Evolutionary conservation across 2,329 filamentous ascomycete species (phyloP).

Genomic region (Colletotrichum australisinense): DNA sequence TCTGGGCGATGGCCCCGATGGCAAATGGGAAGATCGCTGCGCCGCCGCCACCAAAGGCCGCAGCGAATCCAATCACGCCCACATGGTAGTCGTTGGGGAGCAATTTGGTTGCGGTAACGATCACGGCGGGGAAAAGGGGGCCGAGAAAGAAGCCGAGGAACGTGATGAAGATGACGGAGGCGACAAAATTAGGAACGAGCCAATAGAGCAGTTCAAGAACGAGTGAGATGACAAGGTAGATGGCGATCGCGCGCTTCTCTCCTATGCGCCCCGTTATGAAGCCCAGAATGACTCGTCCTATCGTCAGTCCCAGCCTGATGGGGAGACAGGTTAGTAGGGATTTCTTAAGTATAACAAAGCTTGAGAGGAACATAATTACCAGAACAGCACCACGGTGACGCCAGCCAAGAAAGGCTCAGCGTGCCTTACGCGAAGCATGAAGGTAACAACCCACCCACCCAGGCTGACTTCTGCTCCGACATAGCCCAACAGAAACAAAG

Average conservation of each 20-base stretch:
- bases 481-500: slow-evolving; percentile 81
- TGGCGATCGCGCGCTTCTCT: slow-evolving; percentile 73
- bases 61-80: slow-evolving; percentile 82
- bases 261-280: slow-evolving; percentile 81
- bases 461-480: slow-evolving; percentile 82
- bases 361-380: slow-evolving; percentile 53
- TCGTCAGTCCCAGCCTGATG: slow-evolving; percentile 73
- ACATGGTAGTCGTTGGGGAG: slow-evolving; percentile 81
- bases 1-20: slow-evolving; percentile 74
- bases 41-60: slow-evolving; percentile 80
- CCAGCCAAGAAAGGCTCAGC: slow-evolving; percentile 78
- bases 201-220: slow-evolving; percentile 80
- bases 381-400: slow-evolving; percentile 83
- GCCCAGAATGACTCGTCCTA: slow-evolving; percentile 78
- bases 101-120: slow-evolving; percentile 80
- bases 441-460: slow-evolving; percentile 84
- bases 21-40: slow-evolving; percentile 75
- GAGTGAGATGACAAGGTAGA: slow-evolving; percentile 74
- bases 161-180: slow-evolving; percentile 77
- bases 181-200: slow-evolving; percentile 82
- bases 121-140: slow-evolving; percentile 80
- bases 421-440: slow-evolving; percentile 83
- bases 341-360: too few species aligned
- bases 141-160: slow-evolving; percentile 84
- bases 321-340: neutral